Conservation (phyloP, 2,329 filamentous ascomycete species). For the Sporothrix pseudoabietina region DNA sequence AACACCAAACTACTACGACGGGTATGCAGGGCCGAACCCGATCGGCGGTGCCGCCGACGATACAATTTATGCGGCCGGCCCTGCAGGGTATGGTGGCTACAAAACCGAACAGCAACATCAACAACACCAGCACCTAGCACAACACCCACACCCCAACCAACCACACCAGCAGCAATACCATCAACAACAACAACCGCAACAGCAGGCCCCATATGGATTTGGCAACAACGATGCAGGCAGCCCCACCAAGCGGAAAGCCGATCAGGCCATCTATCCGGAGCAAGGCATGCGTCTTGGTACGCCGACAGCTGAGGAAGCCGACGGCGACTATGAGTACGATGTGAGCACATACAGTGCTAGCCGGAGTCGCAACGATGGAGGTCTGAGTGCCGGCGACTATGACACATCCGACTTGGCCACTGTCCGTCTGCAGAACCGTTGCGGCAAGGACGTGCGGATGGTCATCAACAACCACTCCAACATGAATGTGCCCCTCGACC, state of each 20-base stretch:
- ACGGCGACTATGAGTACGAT: constrained; percentile 33
- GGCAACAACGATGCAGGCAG: constrained; percentile 14
- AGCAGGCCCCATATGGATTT: constrained; percentile 1
- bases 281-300: constrained; percentile 25
- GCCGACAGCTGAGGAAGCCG: constrained; percentile 25
- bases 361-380: constrained; percentile 25
- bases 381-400: constrained; percentile 29
- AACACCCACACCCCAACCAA: constrained; percentile 13
- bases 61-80: constrained; percentile 27
- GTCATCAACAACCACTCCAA: constrained; percentile 30
- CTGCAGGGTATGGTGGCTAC: constrained; percentile 7
- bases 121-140: constrained; percentile 1
- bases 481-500: constrained; percentile 21
- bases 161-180: not conserved
- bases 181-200: constrained; percentile 8
- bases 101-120: constrained; percentile 9
- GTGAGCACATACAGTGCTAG: constrained; percentile 16
- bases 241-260: constrained; percentile 25
- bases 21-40: constrained; percentile 25
- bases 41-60: constrained; percentile 10
- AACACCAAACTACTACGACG: constrained; percentile 30
- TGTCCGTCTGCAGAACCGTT: constrained; percentile 25
- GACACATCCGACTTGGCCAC: constrained; percentile 3
- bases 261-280: not conserved
- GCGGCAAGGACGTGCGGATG: constrained; percentile 32